A percentile compares a stretch with the other conserved stretches of the same genome.
Conservation (phyloP, 2,329 filamentous ascomycete species). For the Phialophora expanda region DNA sequence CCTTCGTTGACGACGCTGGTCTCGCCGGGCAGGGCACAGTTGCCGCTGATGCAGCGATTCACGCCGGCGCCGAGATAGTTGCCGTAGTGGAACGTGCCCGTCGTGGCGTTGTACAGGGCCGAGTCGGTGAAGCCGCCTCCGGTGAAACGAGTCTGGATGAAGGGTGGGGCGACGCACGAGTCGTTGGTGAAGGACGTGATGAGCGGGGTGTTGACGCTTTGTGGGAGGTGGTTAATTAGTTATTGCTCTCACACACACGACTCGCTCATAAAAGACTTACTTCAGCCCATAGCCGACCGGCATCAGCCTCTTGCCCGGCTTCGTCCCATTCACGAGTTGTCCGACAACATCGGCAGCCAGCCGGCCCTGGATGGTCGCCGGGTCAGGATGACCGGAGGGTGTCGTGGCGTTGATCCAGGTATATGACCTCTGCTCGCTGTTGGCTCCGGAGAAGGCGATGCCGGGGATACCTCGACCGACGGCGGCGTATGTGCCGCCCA, state of each 20-base stretch:
- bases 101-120: slow-evolving; percentile 52
- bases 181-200: slow-evolving; percentile 49
- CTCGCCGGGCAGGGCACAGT: slow-evolving; percentile 58
- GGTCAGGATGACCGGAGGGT: slow-evolving; percentile 45
- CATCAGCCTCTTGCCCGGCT: slow-evolving; percentile 43
- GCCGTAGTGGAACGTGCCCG: slow-evolving; percentile 52
- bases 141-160: slow-evolving; percentile 56
- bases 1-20: slow-evolving; percentile 54
- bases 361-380: slow-evolving; percentile 52
- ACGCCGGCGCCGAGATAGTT: slow-evolving; percentile 51
- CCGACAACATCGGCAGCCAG: slow-evolving; percentile 54
- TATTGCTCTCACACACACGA: neutral
- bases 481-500: slow-evolving; percentile 57
- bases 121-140: slow-evolving; percentile 56
- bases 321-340: slow-evolving; percentile 50
- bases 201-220: slow-evolving; percentile 56
- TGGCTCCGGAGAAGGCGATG: slow-evolving; percentile 56
- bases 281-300: slow-evolving; percentile 57
- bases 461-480: slow-evolving; percentile 57
- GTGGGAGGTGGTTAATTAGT: neutral
- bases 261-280: slow-evolving; percentile 4
- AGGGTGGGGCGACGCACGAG: slow-evolving; percentile 50
- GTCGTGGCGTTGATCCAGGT: slow-evolving; percentile 50
- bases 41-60: slow-evolving; percentile 59
- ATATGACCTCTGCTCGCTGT: slow-evolving; percentile 51